Base-by-base conservation (phyloP, 1,284 basidiomycete genomes). In the Afroboletus lepidellus region DNA sequence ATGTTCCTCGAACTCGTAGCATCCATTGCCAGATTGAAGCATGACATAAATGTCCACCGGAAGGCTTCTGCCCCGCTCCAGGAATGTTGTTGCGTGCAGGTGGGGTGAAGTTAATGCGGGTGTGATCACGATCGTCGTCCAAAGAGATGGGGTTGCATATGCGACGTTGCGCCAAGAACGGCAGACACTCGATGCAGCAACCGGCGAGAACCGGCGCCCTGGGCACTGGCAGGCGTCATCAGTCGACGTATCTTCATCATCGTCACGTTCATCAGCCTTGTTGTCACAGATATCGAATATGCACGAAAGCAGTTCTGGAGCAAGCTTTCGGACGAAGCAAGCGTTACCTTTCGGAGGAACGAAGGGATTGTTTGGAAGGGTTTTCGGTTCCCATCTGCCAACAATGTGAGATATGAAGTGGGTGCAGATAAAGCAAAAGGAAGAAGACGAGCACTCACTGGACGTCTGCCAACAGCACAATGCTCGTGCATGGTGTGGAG, bases 161-260 rank as follows among this genome's bases (percentile, higher is more conserved):
- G 69, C 65, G 2, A 66, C 52, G 15, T 47, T 34, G 21, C 64
- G 66, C 69, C 67, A 67, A 51, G 65, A 65, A 34, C 25, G 54
- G 48, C 67, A 67, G 24, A 67, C 56, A 48, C 59, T 62, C 12
- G 49, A 50, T n/a, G n/a, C n/a, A 7, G 56, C 56, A 23, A 66
- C 12, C 39, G 58, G 18, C 38, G 53, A 52, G 38, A 69, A 66
- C 3, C 41, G 39, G 12, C 47, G 55, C 11, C 37, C 8, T 36
- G 34, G 24, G 15, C 2, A n/a, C n/a, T n/a, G n/a, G 29, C 18
- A 20, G 5, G 16, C 1, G 4, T 4, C 1, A 15, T 16, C 15
- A n/a, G 15, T 13, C 15, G 8, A 5, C 15, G 5, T 13, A 20
- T 55, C 58, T 8, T 2, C 8, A 9, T 61, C 53, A 7, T 63